These are phyloP conservation scores for Dendrostoma leiphaemia DNA, from an alignment of 2,329 filamentous ascomycete species.

Conservation along the genomic window DNA sequence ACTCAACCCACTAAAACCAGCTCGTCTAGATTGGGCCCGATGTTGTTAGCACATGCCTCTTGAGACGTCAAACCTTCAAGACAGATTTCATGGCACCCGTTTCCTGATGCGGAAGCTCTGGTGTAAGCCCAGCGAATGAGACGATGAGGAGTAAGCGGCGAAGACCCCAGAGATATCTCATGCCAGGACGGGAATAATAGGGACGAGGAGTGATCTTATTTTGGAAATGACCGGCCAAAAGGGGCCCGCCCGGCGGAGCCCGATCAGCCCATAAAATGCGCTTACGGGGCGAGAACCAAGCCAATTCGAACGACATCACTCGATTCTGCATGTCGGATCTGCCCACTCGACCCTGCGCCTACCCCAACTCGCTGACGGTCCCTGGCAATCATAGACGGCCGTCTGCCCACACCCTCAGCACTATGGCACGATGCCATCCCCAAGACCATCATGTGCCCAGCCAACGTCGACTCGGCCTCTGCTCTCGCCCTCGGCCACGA, in stretches of 20 bases:
- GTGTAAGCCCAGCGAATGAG: neutral
- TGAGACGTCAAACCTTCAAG: neutral
- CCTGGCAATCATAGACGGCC: neutral
- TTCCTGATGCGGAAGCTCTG: neutral
- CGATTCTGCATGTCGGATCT: constrained; percentile 12
- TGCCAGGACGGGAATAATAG: neutral
- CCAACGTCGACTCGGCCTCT: neutral
- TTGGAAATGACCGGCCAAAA: no score
- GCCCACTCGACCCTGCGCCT: constrained; percentile 13
- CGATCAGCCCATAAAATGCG: constrained; percentile 19
- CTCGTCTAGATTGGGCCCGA: no score
- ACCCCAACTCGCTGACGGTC: constrained; percentile 2
- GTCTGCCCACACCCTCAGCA: constrained; percentile 10
- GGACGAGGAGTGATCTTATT: neutral
- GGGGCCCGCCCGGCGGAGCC: constrained; percentile 13
- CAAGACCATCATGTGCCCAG: neutral
- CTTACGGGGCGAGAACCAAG: constrained; percentile 8
- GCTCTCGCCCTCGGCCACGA: constrained; percentile 11
- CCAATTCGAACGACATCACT: constrained; percentile 5
- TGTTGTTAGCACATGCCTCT: no score
- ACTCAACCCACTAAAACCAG: no score
- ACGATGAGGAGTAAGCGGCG: neutral
- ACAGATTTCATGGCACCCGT: neutral
- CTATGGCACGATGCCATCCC: constrained; percentile 14
- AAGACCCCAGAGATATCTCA: neutral